Conservation (phyloP, 352 stramenopile genomes). For the Pythium folliculosum region DNA sequence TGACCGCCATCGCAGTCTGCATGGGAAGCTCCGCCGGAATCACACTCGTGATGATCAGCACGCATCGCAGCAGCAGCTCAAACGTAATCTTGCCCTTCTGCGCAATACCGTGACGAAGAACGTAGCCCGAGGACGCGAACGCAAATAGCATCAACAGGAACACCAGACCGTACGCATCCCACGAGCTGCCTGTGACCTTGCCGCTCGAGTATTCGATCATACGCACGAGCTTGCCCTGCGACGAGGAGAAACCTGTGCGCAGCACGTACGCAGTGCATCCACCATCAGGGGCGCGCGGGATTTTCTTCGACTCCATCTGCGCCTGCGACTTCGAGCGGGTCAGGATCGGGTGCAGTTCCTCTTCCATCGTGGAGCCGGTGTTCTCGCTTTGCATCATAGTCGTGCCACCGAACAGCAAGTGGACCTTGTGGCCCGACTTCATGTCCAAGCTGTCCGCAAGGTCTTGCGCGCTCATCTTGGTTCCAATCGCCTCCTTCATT, state of each 20-base stretch:
- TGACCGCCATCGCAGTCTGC: conserved; percentile 97
- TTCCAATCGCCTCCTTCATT: conserved; percentile 94
- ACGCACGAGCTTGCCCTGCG: conserved; percentile 97
- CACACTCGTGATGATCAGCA: conserved; percentile 99
- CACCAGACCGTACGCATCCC: conserved; percentile 96
- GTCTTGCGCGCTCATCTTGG: conserved; percentile 77
- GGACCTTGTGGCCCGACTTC: conserved; percentile 87
- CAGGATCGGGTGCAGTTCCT: conserved; percentile 24
- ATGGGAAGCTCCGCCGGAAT: conserved; percentile 98
- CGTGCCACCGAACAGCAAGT: conserved; percentile 94
- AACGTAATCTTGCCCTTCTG: conserved; percentile 94
- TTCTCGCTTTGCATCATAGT: conserved; percentile 87
- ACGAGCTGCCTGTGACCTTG: conserved; percentile 94
- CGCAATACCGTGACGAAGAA: conserved; percentile 89
- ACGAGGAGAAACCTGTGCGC: conserved; percentile 97
- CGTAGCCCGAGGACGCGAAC: conserved; percentile 92
- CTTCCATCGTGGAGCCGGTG: conserved; percentile 18
- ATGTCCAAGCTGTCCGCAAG: conserved; percentile 77
- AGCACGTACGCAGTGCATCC: conserved; percentile 95
- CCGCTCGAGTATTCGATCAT: conserved; percentile 98
- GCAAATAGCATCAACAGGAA: conserved; percentile 96
- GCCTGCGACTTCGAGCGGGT: conserved; percentile 28
- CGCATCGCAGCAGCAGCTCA: conserved; percentile 96
- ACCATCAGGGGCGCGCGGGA: conserved; percentile 85
- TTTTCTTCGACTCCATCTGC: conserved; percentile 32